A percentile compares a stretch with the other conserved stretches of the same genome.
Conservation (phyloP, 768 basidiomycete genomes). For the Auricularia sp. region DNA sequence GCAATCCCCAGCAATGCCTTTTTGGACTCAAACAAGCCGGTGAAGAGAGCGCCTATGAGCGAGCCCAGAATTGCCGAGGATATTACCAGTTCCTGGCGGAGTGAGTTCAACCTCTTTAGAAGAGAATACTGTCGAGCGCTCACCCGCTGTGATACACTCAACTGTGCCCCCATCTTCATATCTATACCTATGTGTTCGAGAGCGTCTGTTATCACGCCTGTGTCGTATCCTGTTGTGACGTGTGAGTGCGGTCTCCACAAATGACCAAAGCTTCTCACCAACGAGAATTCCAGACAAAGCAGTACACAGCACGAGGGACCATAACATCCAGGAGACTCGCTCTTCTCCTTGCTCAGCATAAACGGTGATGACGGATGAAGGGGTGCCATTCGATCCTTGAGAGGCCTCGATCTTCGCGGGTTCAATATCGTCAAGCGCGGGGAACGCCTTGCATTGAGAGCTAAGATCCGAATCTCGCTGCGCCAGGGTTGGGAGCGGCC, state of each 20-base stretch:
- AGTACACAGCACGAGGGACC: not conserved
- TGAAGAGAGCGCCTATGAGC: slow-evolving; percentile 59
- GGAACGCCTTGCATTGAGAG: too few relatives aligned
- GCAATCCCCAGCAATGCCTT: slow-evolving; percentile 59
- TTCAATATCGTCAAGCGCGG: too few relatives aligned
- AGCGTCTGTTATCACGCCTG: slow-evolving; percentile 73
- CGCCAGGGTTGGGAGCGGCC: too few relatives aligned
- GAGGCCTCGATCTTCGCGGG: too few relatives aligned
- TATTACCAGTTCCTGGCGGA: slow-evolving; percentile 62
- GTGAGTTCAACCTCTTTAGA: not conserved
- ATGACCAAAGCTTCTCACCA: not conserved
- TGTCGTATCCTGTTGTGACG: slow-evolving; percentile 54
- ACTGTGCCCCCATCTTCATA: slow-evolving; percentile 38
- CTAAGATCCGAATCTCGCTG: too few relatives aligned
- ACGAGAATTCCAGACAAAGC: not conserved
- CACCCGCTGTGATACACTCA: slow-evolving; percentile 33
- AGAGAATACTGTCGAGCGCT: too few relatives aligned
- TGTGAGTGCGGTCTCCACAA: not conserved
- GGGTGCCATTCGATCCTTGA: not conserved
- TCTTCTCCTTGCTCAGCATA: not conserved
- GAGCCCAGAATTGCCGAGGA: slow-evolving; percentile 72
- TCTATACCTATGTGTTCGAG: slow-evolving; percentile 62
- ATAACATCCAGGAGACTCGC: not conserved
- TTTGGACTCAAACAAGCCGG: slow-evolving; percentile 61
- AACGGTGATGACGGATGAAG: not conserved